Base-by-base conservation (phyloP, 768 basidiomycete species). In the Tylopilus sp. region DNA sequence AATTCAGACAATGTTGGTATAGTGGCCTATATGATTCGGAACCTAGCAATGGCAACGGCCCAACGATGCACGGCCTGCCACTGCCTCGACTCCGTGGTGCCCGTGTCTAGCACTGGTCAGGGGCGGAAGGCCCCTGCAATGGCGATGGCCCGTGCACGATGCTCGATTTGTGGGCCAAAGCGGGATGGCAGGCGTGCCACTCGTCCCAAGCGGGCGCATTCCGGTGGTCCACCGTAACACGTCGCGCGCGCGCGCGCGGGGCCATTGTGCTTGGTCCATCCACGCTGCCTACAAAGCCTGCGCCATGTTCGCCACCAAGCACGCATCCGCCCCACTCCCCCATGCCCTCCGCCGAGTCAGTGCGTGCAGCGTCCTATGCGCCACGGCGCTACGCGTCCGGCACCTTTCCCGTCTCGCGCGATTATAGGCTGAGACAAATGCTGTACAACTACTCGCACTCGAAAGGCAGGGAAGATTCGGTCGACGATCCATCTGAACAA, bases 381-480 rank as follows among this genome's bases (percentile, higher is more conserved):
- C 63, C 63, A 8, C 56, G 40, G 40, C 55, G 51, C 18, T 62
- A 51, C 48, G 58, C 53, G 6, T 62, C 62, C 20, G 62, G 65
- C 48, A 66, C 65, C 41, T 67, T 67, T 25, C 62, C 65, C 30
- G 65, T 66, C 46, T 58, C 64, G 18, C 52, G 38, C 44, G 43
- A 61, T 33, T 65, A 67, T 41, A 53, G 46, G 13, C 44, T 67
- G 50, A 62, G 55, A 51, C 65, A 66, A 47, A 66, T 66, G 64
- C 51, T 66, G 35, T 62, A 57, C 50, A 66, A 65, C 43, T 57
- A 62, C 40, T 28, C 55, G 6, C 22, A 43, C 17, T 21, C 50
- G 10, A 28, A 26, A 11, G 44, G 13, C 48, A 40, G 23, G 47
- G 42, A 44, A 47, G 36, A 44, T 25, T 30, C 35, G n/a, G 31